phyloP scores from a whole-genome alignment of 177 flowering plant species.

The Vitis hybrid region DNA sequence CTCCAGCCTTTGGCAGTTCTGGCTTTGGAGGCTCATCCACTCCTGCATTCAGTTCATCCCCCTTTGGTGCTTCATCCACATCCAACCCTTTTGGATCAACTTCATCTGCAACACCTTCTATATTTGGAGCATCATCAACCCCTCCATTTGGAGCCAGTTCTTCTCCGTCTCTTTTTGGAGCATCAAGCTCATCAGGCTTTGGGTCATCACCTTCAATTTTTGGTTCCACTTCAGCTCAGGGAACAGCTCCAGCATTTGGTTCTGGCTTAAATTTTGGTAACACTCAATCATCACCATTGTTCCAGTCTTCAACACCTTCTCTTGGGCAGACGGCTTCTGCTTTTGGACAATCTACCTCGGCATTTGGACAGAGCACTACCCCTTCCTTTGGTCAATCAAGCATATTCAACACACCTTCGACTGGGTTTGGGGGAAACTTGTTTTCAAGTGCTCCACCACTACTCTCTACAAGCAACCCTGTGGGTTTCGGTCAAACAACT shows the following conservation, averaged over 20 bases:
- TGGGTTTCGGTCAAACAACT: conserved; percentile 49
- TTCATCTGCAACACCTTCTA: conserved; percentile 38
- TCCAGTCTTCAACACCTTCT: conserved; percentile 57
- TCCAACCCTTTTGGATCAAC: conserved; percentile 58
- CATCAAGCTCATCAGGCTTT: conserved; percentile 31
- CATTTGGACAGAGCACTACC: conserved; percentile 51
- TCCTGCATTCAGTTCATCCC: conserved; percentile 55
- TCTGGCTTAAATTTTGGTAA: conserved; percentile 43
- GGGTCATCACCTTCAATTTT: conserved; percentile 51
- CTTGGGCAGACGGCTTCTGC: conserved; percentile 51
- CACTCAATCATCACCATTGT: conserved; percentile 66
- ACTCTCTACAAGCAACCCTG: conserved; percentile 32
- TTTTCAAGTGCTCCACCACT: conserved; percentile 55
- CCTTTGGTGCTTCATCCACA: conserved; percentile 49
- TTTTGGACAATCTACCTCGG: conserved; percentile 56
- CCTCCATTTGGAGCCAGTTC: conserved; percentile 29
- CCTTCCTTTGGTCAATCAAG: conserved; percentile 49
- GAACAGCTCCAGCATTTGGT: conserved; percentile 41
- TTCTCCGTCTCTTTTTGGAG: conserved; percentile 25
- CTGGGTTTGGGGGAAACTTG: conserved; percentile 49
- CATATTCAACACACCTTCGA: conserved; percentile 49
- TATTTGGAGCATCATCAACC: conserved; percentile 24
- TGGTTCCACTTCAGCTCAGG: conserved; percentile 47
- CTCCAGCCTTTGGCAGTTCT: conserved; percentile 43
- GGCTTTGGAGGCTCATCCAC: conserved; percentile 55